phyloP scores from a whole-genome alignment of 2,329 filamentous ascomycete genomes.

The Rutstroemia sp. region DNA sequence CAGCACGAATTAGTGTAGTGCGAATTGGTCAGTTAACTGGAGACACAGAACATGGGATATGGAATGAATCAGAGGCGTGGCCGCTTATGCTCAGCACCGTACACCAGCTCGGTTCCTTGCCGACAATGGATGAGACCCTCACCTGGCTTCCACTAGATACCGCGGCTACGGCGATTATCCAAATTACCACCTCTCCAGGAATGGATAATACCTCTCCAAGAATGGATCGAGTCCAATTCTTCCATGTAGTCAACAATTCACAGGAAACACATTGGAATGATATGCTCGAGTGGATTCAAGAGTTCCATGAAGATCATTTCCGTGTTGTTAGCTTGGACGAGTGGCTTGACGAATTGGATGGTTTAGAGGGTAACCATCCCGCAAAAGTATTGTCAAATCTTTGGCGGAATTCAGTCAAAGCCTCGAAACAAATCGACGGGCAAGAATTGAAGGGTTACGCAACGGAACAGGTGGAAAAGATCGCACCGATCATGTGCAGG shows the following conservation, averaged over 20 bases:
- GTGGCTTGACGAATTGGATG: neutral
- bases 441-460: too few species aligned
- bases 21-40: conserved; percentile 39
- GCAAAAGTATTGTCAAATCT: too few species aligned
- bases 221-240: conserved; percentile 24
- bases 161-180: conserved; percentile 36
- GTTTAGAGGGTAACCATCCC: too few species aligned
- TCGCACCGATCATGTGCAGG: too few species aligned
- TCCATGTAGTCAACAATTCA: conserved; percentile 41
- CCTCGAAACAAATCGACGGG: too few species aligned
- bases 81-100: conserved; percentile 40
- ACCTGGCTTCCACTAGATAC: conserved; percentile 40
- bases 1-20: conserved; percentile 11
- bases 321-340: neutral
- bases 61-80: conserved; percentile 42
- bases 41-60: conserved; percentile 35
- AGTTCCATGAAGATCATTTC: neutral
- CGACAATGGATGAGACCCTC: conserved; percentile 28
- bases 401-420: too few species aligned
- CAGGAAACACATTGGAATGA: neutral
- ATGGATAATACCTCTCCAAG: too few species aligned
- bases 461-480: too few species aligned
- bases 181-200: conserved; percentile 26
- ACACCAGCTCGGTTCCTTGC: conserved; percentile 33
- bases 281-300: neutral